Evolutionary conservation across 2,329 filamentous ascomycete genomes (phyloP), one percentile per base, ranked within the genome.

Genomic region (Trematosphaeria pertusa): DNA sequence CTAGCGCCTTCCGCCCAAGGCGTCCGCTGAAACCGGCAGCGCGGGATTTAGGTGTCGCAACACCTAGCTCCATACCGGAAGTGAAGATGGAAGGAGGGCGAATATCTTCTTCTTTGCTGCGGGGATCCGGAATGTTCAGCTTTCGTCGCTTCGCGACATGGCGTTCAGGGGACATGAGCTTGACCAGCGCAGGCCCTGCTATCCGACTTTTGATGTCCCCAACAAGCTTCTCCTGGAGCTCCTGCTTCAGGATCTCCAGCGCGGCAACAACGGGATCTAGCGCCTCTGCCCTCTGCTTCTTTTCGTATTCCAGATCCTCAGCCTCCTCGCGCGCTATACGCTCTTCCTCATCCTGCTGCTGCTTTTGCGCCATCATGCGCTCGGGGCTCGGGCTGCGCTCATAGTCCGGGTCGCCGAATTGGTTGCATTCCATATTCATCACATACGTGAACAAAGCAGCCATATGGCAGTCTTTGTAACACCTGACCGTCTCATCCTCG

Each of bases 241-340:
- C 92, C 42, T 85, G 83, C 40, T 87, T 83, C 42, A 97, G 82
- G 34, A 89, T 82, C 51, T 92, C 86, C 30, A 91, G 79, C 24
- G 94, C 93, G 65, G 95, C 93, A 37, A 80, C 76, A 4, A 93
- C 89, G n/a, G 94, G 93, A 70, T 99, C 93, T 55, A 97, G 84
- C 67, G 95, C 88, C 64, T 88, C 87, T 14, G 92, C 92, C 41
- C 93, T 81, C 60, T 93, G 87, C 64, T 85, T 87, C 75, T 94
- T 97, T 70, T 97, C 93, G 58, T 94, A 88, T 65, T 97, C 91
- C 6, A 93, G 67, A 65, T 97, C 93, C 37, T 86, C 82, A 53
- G 90, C 89, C 33, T 91, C 87, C 64, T 96, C 89, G 37, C 82
- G 84, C 43, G 83, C 83, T 34, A 84, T 75, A 46, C 85, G 83